Evolutionary conservation across 768 basidiomycete genomes (phyloP).

Genomic region (Pilatotrama ljubarskyi): DNA sequence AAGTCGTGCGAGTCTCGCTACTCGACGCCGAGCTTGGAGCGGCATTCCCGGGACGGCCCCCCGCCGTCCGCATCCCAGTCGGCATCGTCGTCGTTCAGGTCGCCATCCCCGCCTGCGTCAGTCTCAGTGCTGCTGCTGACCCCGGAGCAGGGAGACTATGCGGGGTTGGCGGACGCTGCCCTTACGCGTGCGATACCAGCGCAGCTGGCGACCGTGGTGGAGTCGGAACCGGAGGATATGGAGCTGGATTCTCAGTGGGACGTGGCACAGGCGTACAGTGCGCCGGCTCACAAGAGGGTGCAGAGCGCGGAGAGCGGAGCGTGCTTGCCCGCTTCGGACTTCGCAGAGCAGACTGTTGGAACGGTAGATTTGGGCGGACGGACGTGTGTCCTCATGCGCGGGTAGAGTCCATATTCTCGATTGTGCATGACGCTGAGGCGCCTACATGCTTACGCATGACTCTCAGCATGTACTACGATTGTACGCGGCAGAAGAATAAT

Average conservation of each 20-base stretch:
- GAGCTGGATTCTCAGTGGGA: conserved; percentile 24
- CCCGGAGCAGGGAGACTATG: conserved; percentile 6
- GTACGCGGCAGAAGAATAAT: too few relatives aligned
- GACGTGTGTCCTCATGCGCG: conserved; percentile 27
- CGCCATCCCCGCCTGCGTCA: conserved; percentile 9
- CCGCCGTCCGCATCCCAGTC: background rate
- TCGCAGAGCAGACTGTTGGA: conserved; percentile 11
- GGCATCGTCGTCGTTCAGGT: background rate
- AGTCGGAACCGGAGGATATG: conserved; percentile 9
- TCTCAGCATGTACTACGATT: too few relatives aligned
- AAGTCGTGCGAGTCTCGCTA: conserved; percentile 32
- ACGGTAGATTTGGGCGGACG: conserved; percentile 26
- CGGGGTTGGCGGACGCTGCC: conserved; percentile 16
- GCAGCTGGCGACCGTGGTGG: background rate
- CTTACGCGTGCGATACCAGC: background rate
- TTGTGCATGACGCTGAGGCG: too few relatives aligned
- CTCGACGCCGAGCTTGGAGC: conserved; percentile 24
- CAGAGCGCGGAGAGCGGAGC: background rate
- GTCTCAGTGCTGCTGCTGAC: conserved; percentile 10
- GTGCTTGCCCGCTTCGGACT: background rate
- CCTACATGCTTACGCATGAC: too few relatives aligned
- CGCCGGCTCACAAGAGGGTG: background rate
- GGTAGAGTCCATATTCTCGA: background rate
- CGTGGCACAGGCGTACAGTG: conserved; percentile 25
- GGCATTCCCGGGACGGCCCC: conserved; percentile 6